These are phyloP conservation scores for Fusarium pseudonygamai DNA, from an alignment of 2,329 filamentous ascomycete species.

Conservation along the genomic window DNA sequence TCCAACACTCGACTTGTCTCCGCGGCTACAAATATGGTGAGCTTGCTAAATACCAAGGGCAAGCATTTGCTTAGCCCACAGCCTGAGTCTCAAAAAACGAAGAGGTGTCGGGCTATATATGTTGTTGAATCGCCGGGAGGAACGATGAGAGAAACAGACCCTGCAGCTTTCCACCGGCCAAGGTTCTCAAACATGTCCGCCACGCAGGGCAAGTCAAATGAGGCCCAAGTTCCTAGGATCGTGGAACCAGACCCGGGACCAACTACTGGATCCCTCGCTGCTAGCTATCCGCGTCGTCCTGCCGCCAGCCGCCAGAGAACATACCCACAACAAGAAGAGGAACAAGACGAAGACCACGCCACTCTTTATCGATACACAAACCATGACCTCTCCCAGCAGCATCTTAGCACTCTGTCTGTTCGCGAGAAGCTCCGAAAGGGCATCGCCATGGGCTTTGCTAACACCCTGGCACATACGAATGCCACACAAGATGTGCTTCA, in stretches of 20 bases:
- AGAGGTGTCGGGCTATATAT: conserved; percentile 14
- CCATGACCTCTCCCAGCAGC: conserved; percentile 17
- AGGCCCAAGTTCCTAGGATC: background rate
- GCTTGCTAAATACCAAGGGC: background rate
- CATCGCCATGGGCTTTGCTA: conserved; percentile 30
- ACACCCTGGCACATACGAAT: background rate
- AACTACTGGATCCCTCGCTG: too few relatives aligned
- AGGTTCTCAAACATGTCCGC: background rate
- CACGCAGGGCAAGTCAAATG: background rate
- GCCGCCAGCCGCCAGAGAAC: background rate
- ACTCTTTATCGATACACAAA: background rate
- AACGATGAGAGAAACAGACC: conserved; percentile 19
- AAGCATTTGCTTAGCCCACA: conserved; percentile 30
- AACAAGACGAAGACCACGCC: background rate
- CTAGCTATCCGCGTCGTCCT: background rate
- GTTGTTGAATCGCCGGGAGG: conserved; percentile 29
- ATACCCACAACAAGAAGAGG: background rate
- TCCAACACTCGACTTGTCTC: background rate
- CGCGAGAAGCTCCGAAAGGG: conserved; percentile 35
- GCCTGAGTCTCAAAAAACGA: background rate
- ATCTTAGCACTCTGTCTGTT: conserved; percentile 19
- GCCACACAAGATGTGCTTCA: background rate
- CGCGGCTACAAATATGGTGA: conserved; percentile 3
- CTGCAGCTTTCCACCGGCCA: background rate
- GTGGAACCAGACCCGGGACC: background rate